phyloP scores from a whole-genome alignment of 2,329 filamentous ascomycete species.

The Alternaria alternata region DNA sequence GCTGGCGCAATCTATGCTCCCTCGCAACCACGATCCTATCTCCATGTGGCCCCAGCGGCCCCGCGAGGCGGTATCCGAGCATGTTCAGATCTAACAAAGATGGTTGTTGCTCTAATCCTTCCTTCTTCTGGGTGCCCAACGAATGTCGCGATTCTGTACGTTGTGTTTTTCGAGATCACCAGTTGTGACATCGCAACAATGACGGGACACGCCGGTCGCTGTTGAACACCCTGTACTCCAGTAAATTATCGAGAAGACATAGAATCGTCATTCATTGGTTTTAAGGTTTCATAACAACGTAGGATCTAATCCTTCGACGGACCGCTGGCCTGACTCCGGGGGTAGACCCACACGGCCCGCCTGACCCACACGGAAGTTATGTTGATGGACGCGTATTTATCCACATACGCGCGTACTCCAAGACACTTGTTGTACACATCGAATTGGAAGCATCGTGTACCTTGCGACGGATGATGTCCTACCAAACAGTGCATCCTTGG shows the following conservation, averaged over 20 bases:
- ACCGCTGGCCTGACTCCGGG: background rate
- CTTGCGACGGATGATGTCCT: background rate
- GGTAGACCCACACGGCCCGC: background rate
- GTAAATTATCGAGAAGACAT: background rate
- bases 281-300: background rate
- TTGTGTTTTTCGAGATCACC: background rate
- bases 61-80: background rate
- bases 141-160: background rate
- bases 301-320: background rate
- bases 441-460: background rate
- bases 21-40: background rate
- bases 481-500: background rate
- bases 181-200: background rate
- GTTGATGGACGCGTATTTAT: background rate
- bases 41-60: background rate
- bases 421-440: background rate
- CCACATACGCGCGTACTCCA: background rate
- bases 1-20: background rate
- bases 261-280: background rate
- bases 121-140: background rate
- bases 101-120: background rate
- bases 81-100: background rate
- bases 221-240: background rate
- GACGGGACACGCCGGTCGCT: background rate
- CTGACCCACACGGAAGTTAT: background rate